Base-by-base conservation (phyloP, 768 basidiomycete species). In the Mycena leptocephala region DNA sequence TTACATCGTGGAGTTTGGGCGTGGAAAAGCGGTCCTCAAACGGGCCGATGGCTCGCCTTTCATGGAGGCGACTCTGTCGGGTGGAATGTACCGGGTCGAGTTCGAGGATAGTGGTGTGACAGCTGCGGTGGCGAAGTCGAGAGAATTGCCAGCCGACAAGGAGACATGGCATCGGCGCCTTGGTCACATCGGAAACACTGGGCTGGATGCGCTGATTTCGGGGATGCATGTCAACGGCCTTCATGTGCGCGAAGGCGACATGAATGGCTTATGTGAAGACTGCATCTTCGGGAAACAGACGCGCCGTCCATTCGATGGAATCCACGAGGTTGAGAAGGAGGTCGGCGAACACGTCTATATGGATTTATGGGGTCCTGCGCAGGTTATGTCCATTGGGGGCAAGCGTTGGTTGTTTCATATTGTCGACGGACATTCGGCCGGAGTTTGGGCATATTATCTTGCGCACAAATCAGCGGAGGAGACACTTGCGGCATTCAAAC, bases 221-320 rank as follows among this genome's bases (percentile, higher is more conserved):
- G 65, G 65, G 22, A 33, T 16, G 62, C 62, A 64, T 43, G 62
- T 64, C 39, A 64, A 46, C 48, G 51, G 65, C 65, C 48, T 67
- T 10, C 33, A 53, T 51, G 65, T 67, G 28, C 51, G 30, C 43
- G 48, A 18, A 13, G 48, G n/a, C 0, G 65, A n/a, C 46, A 35
- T 26, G 46, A 24, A 53, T 6, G 65, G 51, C 48, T 51, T 67
- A 37, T 67, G 65, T 37, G 65, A 67, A 37, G 65, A 67, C 46
- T 66, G 64, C 46, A 46, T 66, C 30, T 75, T 28, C 30, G 72
- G 72, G 22, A 74, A 74, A 53, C 72, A 74, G 22, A 58, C 55
- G 24, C 22, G 72, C 8, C 48, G 72, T n/a, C 72, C 64, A 26
- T 74, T 74, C 33, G 72, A 67, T 35, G 48, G 65, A 1, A 22